Base-by-base conservation (phyloP, 768 basidiomycete species). In the Phylloporus sp. region DNA sequence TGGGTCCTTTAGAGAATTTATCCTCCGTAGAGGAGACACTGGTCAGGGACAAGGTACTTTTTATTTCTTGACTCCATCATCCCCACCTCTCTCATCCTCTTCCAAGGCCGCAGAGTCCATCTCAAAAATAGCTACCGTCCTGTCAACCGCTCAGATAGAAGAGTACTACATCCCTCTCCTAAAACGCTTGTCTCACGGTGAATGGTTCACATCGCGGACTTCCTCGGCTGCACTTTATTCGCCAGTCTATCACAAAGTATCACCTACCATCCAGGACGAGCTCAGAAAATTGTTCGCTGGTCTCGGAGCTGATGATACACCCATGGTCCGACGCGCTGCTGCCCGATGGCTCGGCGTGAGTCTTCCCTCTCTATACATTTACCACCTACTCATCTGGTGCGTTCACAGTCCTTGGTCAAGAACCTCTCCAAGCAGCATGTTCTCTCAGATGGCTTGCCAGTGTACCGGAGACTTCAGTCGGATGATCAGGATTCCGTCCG, bases 401-500 rank as follows among this genome's bases (percentile, higher is more conserved):
- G 49, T 39, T 51, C 40, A 6, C 54, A 97, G 94, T 79, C 88
- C 18, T 80, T 95, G 52, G 75, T 90, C 52, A 85, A 85, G 69
- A 82, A 85, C 62, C 81, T 95, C 57, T 78, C 87, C 38, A 86
- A 90, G 66, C 80, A 79, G 41, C 83, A 93, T 56, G 84, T 98
- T 53, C 65, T 95, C 54, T 79, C 85, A 45, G 95, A 97, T 67
- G 87, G 91, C 48, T 76, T 99, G 20, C 87, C 92, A 45, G 81
- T 98, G 55, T 98, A 98, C 73, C 86, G 91, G 58, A 86, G 89
- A 72, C 86, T 99, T 50, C 88, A 97, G 60, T 79, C 84, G 5
- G 97, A 99, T 66, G 97, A 99, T 70, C 97, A 98, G 70, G 97
- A 99, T 70, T 97, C 95, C 22, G 97, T 99, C 48, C 84, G 97